Evolutionary conservation across 129 eudicot genomes (phyloP), one percentile per base, ranked within the genome.

Genomic region (Solidago caesia): DNA sequence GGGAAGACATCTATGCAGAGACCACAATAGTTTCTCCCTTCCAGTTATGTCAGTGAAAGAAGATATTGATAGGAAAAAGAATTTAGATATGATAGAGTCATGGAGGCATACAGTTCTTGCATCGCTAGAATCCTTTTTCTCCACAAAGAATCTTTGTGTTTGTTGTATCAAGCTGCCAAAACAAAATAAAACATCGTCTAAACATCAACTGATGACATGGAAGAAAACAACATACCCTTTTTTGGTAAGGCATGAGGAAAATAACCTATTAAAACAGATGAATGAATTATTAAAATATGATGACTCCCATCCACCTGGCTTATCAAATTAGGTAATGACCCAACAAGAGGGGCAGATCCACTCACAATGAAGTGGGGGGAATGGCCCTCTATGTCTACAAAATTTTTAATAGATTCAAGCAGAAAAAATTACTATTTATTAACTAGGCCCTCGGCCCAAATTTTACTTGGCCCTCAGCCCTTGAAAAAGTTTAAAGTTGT

Each of bases 91-190:
- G 16, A 72, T 72, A 57, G 75, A 70, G 77, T 55, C 71, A 70
- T 61, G 44, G 70, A 81, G 70, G 77, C 92, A 68, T 90, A 90
- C 96, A 82, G 69, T 83, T 84, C 91, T 87, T 81, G 92, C 84
- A 70, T 85, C 91, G 64, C 75, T 70, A 44, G 87, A 68, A 71
- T 85, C 93, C 73, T 85, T 85, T 15, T 86, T 82, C 76, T 88
- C 96, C 69, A 73, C 81, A 82, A 90, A 84, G 82, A 85, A 90
- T 53, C 83, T 90, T 70, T 85, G 93, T 53, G 84, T 80, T 82
- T 90, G 96, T 76, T 87, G 93, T 72, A 90, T 80, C 85, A 90
- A 84, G 89, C 96, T 90, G 91, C 86, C 85, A 80, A 85, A 80
- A 82, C 66, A 63, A 48, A 73, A 81, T 43, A 67, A 8, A 55